phyloP scores from a whole-genome alignment of 495 filamentous ascomycete genomes.

The Penicillium ucsense region DNA sequence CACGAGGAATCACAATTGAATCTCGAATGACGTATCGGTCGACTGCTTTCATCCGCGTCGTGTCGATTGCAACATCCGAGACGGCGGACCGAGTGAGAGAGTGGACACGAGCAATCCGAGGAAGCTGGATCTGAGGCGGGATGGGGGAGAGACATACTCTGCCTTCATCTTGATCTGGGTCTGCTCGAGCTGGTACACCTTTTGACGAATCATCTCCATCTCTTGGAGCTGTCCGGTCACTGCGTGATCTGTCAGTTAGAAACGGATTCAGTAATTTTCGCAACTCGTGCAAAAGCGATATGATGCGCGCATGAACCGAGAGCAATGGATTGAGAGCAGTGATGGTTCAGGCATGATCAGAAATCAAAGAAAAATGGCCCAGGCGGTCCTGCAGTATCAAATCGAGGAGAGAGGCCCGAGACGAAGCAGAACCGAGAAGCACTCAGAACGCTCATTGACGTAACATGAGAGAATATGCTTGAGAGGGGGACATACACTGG shows the following conservation, averaged over 20 bases:
- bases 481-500: constrained; percentile 57
- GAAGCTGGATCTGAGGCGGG: too few species aligned
- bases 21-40: not conserved
- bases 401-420: not conserved
- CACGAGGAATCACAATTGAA: not conserved
- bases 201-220: constrained; percentile 84
- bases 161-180: constrained; percentile 75
- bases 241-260: constrained; percentile 34
- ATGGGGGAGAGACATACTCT: constrained; percentile 52
- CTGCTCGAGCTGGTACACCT: constrained; percentile 84
- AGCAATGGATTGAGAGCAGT: not conserved
- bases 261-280: constrained; percentile 20
- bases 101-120: too few species aligned
- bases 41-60: too few species aligned
- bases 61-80: too few species aligned
- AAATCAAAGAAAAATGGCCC: too few species aligned
- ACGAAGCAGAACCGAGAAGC: not conserved
- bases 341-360: too few species aligned
- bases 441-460: not conserved
- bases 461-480: not conserved
- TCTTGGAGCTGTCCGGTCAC: constrained; percentile 82
- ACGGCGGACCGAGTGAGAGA: too few species aligned
- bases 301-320: constrained; percentile 9
- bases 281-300: constrained; percentile 4
- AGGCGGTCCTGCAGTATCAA: too few species aligned